Base-by-base conservation (phyloP, 208 protist genomes). In the Leishmania mexicana region DNA sequence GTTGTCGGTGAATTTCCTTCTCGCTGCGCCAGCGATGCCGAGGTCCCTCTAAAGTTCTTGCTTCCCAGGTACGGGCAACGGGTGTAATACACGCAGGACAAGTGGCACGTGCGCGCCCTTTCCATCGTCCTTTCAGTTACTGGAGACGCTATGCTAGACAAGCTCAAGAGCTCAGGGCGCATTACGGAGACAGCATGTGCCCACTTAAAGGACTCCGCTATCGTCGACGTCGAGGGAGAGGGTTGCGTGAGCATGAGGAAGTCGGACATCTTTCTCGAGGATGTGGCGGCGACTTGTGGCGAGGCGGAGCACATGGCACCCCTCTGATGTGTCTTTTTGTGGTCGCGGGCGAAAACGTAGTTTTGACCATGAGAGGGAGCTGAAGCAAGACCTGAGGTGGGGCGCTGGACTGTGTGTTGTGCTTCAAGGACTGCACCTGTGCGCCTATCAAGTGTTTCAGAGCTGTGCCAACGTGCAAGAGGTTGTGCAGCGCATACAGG, bases 61-160 rank as follows among this genome's bases (percentile, higher is more conserved):
- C 85, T 97, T 4, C 87, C 88, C 28, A 95, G 96, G 81, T 87
- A 94, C 45, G 85, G 90, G 58, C 87, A 89, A 57, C 78, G 93
- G 11, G 81, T 94, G 7, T 97, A 94, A 83, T 87, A 96, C 80
- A 79, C 94, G 3, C 88, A 93, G 76, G 96, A 98, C 47, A 96
- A 96, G 77, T 81, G 91, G 80, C 85, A 98, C 35, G n/a, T 94
- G 40, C 87, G 91, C 40, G 80, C 96, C 5, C 83, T 94, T 17
- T 84, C 90, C 15, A 58, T 81, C 0, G 79, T 92, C 19, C 88
- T 93, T 51, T 45, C 67, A 28, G 65, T 76, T 21, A 54, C 83
- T 40, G 86, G 87, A 24, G 87, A 90, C n/a, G 81, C 79, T 0
- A 75, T 96, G 73, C 84, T 81, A 72, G 72, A 80, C 21, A 84